Evolutionary conservation across 2,329 filamentous ascomycete genomes (phyloP).

Genomic region (Aspergillus sp.): DNA sequence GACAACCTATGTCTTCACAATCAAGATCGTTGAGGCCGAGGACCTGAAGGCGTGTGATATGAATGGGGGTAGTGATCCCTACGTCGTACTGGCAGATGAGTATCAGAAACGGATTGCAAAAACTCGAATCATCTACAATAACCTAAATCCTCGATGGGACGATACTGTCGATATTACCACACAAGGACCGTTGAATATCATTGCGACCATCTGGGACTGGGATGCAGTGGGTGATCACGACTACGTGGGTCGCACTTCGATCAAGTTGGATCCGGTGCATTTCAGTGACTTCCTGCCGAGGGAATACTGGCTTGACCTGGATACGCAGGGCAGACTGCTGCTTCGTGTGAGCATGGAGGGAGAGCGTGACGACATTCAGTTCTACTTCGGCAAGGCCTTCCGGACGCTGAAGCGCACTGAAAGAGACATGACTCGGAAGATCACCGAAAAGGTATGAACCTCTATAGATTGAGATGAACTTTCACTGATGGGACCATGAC

Average conservation of each 20-base stretch:
- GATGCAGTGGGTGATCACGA: constrained; percentile 97
- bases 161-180: constrained; percentile 96
- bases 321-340: constrained; percentile 86
- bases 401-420: constrained; percentile 92
- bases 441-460: constrained; percentile 81
- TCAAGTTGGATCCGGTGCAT: constrained; percentile 96
- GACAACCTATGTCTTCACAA: constrained; percentile 93
- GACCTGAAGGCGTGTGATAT: constrained; percentile 98
- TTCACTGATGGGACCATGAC: constrained; percentile 1
- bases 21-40: constrained; percentile 97
- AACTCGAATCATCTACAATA: constrained; percentile 86
- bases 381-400: constrained; percentile 97
- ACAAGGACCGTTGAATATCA: constrained; percentile 84
- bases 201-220: constrained; percentile 97
- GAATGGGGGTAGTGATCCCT: constrained; percentile 90
- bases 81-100: constrained; percentile 94
- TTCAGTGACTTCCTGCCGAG: constrained; percentile 94
- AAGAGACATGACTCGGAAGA: constrained; percentile 95
- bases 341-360: constrained; percentile 98
- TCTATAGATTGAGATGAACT: not conserved
- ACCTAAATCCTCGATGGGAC: constrained; percentile 92
- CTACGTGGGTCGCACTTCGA: constrained; percentile 91
- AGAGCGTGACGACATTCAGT: constrained; percentile 96
- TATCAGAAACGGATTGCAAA: constrained; percentile 96
- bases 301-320: constrained; percentile 96